These are phyloP conservation scores for Discostella stelligera DNA, from an alignment of 352 stramenopile species.

Conservation along the genomic window DNA sequence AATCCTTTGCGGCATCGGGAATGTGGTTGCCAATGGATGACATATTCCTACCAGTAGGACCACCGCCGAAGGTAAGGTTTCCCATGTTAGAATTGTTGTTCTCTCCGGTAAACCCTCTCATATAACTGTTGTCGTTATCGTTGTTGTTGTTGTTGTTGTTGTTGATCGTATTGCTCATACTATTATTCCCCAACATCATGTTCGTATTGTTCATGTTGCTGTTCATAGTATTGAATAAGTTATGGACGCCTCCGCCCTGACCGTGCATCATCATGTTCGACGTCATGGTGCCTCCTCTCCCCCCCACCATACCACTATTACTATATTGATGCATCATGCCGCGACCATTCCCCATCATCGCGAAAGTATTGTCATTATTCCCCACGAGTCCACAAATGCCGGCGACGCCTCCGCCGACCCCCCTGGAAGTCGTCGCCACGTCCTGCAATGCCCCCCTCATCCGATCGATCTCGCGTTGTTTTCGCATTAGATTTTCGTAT, in stretches of 20 bases:
- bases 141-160: not conserved
- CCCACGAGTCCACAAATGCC: no score
- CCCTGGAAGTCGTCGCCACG: no score
- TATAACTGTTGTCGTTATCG: no score
- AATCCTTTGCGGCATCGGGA: conserved; percentile 31
- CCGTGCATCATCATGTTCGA: not conserved
- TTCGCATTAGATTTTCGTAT: conserved; percentile 36
- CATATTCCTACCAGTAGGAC: not conserved
- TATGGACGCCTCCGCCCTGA: not conserved
- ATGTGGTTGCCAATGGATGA: conserved; percentile 5
- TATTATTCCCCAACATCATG: not conserved
- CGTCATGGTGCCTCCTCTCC: conserved; percentile 6
- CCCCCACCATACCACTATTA: not conserved
- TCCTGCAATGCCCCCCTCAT: no score
- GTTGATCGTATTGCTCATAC: conserved; percentile 4
- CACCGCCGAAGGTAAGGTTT: conserved; percentile 1
- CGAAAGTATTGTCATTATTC: not conserved
- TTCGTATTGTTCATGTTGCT: conserved; percentile 16
- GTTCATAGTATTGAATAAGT: not conserved
- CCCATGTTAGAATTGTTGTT: not conserved
- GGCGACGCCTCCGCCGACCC: no score
- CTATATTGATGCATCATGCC: conserved; percentile 12
- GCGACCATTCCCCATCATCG: conserved; percentile 1
- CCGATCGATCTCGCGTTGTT: conserved; percentile 31
- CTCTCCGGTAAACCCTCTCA: no score